phyloP scores from a whole-genome alignment of 1,284 basidiomycete species.

The Ceratobasidium sp. region DNA sequence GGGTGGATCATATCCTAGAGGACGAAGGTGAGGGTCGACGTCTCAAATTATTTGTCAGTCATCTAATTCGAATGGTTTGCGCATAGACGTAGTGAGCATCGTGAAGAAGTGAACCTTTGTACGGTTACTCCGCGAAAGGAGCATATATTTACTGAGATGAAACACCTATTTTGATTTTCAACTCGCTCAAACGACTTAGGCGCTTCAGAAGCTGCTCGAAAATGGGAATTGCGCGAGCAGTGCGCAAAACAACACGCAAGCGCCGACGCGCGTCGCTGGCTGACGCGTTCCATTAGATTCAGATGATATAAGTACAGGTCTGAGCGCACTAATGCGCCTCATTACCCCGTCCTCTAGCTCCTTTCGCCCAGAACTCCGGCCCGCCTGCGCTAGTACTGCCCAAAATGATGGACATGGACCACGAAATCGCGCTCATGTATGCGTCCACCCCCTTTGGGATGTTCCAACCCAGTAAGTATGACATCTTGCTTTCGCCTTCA shows the following conservation, averaged over 20 bases:
- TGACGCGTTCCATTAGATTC: conserved; percentile 22
- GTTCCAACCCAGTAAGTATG: conserved; percentile 20
- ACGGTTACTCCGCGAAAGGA: neutral
- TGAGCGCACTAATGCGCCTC: neutral
- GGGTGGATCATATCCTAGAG: conserved; percentile 87
- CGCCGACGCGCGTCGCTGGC: conserved; percentile 41
- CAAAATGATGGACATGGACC: conserved; percentile 20
- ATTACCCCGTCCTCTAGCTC: neutral
- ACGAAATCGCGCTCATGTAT: conserved; percentile 39
- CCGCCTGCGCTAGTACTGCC: neutral
- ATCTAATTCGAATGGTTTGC: conserved; percentile 2
- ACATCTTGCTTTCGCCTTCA: no score
- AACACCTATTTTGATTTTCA: neutral
- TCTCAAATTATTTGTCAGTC: conserved; percentile 47
- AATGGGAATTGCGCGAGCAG: conserved; percentile 30
- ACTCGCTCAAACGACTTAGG: neutral
- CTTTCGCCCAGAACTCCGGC: neutral
- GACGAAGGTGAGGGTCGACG: conserved; percentile 77
- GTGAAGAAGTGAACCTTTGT: conserved; percentile 71
- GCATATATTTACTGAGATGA: conserved; percentile 9
- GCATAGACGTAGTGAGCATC: conserved; percentile 75
- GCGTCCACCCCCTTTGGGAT: conserved; percentile 20
- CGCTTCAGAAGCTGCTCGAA: conserved; percentile 39
- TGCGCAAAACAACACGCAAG: conserved; percentile 32
- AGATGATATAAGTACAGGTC: conserved; percentile 19